Evolutionary conservation across 495 filamentous ascomycete species (phyloP).

Genomic region (Xylaria venustula): DNA sequence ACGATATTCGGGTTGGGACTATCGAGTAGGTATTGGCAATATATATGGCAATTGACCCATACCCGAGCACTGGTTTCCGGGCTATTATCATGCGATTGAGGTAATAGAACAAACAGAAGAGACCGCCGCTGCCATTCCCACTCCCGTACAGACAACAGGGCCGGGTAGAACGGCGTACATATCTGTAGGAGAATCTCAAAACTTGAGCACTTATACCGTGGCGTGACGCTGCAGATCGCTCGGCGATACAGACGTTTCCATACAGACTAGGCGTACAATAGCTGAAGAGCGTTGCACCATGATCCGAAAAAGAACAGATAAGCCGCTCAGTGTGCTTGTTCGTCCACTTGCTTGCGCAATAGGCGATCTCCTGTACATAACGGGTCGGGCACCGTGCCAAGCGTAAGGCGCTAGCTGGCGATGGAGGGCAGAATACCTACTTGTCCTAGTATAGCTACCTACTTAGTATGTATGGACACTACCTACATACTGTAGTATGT

Average conservation of each 20-base stretch:
- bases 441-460: not conserved
- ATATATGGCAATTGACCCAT: too few relatives aligned
- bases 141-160: not conserved
- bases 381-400: not conserved
- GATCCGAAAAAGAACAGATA: constrained; percentile 4
- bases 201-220: not conserved
- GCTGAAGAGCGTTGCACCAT: constrained; percentile 10
- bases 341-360: not conserved
- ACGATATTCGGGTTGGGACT: too few relatives aligned
- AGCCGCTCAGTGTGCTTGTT: not conserved
- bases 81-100: too few relatives aligned
- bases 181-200: not conserved
- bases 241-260: constrained; percentile 5
- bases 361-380: not conserved
- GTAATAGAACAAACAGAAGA: too few relatives aligned
- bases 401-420: not conserved
- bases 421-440: not conserved
- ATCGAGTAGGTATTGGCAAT: too few relatives aligned
- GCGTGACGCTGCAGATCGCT: constrained; percentile 8
- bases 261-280: not conserved
- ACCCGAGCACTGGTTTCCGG: too few relatives aligned
- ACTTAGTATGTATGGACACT: not conserved
- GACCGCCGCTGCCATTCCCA: too few relatives aligned
- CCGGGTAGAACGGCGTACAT: constrained; percentile 1
- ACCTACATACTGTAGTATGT: too few relatives aligned